Evolutionary conservation across 352 stramenopile genomes (phyloP), one percentile per base, ranked within the genome.

Genomic region (Heterotrichella gracilis): DNA sequence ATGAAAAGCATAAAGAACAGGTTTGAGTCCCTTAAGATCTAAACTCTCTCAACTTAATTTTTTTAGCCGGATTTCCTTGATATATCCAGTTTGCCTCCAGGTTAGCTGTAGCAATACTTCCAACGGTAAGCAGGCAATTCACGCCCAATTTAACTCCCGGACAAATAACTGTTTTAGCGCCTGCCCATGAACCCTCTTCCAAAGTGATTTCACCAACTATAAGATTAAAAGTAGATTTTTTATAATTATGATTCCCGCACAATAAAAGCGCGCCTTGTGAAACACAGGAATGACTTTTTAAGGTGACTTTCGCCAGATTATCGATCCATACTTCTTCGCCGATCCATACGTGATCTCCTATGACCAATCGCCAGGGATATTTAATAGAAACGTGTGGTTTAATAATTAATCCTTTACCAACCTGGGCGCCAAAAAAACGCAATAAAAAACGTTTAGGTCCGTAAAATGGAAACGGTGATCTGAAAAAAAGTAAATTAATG

Each of bases 231-330:
- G 32, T 53, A 53, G 32, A 17, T 53, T 53, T 53, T 53, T 53
- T 53, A n/a, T 53, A 53, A n/a, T 53, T 53, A n/a, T 53, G 32
- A 53, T 53, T 53, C 9, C 32, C 32, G 32, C 32, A 53, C n/a
- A 53, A 53, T 17, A 53, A n/a, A 9, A 53, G n/a, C 9, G 32
- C 32, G 32, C 32, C 32, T n/a, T 53, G 32, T 53, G 32, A 53
- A 53, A 53, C n/a, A n/a, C 32, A 53, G 32, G 32, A 53, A 53
- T 53, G 32, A 53, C 32, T 53, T 53, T 53, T 53, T 53, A 53
- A 53, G 9, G 32, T 53, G 9, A 53, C 32, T n/a, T n/a, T 9
- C 32, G 32, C 32, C 9, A 53, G 32, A n/a, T 53, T 53, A 53
- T 53, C 32, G 32, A 53, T 53, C 32, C 32, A 53, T 9, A 53